Evolutionary conservation across 495 filamentous ascomycete species (phyloP).

Genomic region (Staphylotrichum tortipilum): DNA sequence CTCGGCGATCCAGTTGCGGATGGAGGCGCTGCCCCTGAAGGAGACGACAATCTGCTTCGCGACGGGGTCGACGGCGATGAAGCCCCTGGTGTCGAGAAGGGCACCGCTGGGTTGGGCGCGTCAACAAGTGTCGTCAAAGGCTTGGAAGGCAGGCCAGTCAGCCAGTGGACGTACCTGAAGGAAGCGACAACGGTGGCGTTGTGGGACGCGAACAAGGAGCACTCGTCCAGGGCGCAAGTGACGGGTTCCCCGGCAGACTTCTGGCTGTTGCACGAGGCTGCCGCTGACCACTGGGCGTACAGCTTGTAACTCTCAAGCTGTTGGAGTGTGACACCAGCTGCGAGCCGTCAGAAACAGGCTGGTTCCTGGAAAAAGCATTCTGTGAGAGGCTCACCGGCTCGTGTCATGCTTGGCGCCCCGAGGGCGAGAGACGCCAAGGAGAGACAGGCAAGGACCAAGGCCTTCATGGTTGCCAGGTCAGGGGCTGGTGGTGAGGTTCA

Average conservation of each 20-base stretch:
- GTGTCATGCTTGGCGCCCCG: conserved; percentile 7
- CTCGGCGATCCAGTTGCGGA: conserved; percentile 62
- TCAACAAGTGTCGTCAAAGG: background rate
- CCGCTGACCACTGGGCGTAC: conserved; percentile 62
- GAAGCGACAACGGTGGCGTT: conserved; percentile 49
- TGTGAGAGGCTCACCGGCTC: conserved; percentile 6
- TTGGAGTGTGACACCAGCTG: conserved; percentile 20
- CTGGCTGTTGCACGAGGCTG: conserved; percentile 57
- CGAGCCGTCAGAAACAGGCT: background rate
- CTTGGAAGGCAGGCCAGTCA: background rate
- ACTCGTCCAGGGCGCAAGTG: conserved; percentile 50
- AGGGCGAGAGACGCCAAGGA: conserved; percentile 11
- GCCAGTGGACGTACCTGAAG: conserved; percentile 49
- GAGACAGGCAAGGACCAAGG: conserved; percentile 9
- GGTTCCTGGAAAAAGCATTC: background rate
- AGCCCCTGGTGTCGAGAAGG: conserved; percentile 57
- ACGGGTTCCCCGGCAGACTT: conserved; percentile 42
- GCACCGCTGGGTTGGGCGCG: conserved; percentile 34
- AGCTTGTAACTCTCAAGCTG: conserved; percentile 48
- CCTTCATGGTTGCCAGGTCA: conserved; percentile 13
- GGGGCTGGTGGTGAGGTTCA: too few species aligned
- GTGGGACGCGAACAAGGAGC: conserved; percentile 50
- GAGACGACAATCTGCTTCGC: conserved; percentile 56
- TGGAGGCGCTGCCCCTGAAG: conserved; percentile 56
- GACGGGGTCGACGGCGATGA: conserved; percentile 56